phyloP scores from a whole-genome alignment of 1,139 yeast species.

The Geotrichum australiense region DNA sequence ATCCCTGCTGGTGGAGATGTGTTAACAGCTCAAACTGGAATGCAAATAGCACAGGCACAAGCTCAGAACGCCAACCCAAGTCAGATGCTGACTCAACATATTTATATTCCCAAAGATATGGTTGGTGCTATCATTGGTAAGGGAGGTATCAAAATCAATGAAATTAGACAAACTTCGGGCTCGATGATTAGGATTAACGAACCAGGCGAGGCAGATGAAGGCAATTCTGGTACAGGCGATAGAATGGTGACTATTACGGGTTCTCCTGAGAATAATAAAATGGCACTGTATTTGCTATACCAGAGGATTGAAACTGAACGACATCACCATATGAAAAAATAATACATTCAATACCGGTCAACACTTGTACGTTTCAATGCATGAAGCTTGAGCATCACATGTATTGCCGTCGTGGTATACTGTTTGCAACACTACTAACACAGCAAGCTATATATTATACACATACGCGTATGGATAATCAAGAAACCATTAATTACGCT shows the following conservation, averaged over 20 bases:
- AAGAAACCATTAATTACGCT: not conserved
- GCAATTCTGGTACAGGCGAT: conserved; percentile 31
- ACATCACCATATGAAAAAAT: conserved; percentile 17
- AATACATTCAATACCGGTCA: not conserved
- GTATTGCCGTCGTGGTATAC: too few relatives aligned
- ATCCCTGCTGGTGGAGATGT: conserved; percentile 12
- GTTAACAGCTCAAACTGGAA: conserved; percentile 18
- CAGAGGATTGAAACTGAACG: conserved; percentile 28
- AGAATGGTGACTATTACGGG: conserved; percentile 70
- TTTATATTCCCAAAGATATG: conserved; percentile 62
- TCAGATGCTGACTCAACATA: conserved; percentile 28
- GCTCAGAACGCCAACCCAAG: conserved; percentile 27
- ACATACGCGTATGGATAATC: not conserved
- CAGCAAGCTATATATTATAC: too few relatives aligned
- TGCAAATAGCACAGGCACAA: conserved; percentile 23
- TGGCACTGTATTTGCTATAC: conserved; percentile 26
- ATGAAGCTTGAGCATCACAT: not conserved
- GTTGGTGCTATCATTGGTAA: conserved; percentile 85
- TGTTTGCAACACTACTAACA: too few relatives aligned
- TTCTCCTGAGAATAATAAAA: conserved; percentile 48
- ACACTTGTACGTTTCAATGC: not conserved
- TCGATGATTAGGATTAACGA: conserved; percentile 46
- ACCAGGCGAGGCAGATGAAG: conserved; percentile 14
- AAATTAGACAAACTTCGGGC: conserved; percentile 66
- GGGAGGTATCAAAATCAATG: conserved; percentile 72